Percentiles rank a stretch among this genome's conserved stretches.
phyloP scores from a whole-genome alignment of 106 monocot genomes.

The Acorus gramineus region DNA sequence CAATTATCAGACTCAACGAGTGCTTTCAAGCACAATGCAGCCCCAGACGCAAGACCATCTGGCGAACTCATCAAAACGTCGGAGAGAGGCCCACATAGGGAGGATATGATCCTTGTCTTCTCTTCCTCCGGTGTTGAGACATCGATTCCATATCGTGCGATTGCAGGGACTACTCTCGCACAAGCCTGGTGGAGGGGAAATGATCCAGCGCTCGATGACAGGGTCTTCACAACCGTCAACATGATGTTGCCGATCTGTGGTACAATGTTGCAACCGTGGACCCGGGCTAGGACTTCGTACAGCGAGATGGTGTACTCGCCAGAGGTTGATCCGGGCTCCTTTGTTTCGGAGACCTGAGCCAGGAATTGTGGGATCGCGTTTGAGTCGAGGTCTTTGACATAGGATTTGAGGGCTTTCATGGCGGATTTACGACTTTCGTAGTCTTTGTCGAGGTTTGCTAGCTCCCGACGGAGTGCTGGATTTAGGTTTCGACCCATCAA shows the following conservation, averaged over 20 bases:
- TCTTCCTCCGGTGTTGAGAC: slow-evolving; percentile 55
- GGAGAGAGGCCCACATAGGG: slow-evolving; percentile 69
- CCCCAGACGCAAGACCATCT: slow-evolving; percentile 66
- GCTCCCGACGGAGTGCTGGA: slow-evolving; percentile 58
- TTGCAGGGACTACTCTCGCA: slow-evolving; percentile 82
- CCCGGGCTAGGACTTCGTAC: slow-evolving; percentile 84
- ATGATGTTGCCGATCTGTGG: slow-evolving; percentile 90
- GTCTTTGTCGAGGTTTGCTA: slow-evolving; percentile 75
- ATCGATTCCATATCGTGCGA: slow-evolving; percentile 93
- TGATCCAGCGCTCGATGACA: slow-evolving; percentile 67
- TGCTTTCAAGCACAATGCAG: slow-evolving; percentile 72
- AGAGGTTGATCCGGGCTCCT: slow-evolving; percentile 32
- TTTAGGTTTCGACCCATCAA: slow-evolving; percentile 56
- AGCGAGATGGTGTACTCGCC: slow-evolving; percentile 89
- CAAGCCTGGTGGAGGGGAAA: slow-evolving; percentile 93
- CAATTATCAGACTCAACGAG: slow-evolving; percentile 80
- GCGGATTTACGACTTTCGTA: slow-evolving; percentile 72
- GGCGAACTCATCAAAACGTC: slow-evolving; percentile 52
- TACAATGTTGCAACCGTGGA: slow-evolving; percentile 82
- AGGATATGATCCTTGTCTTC: slow-evolving; percentile 56
- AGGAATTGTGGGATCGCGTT: slow-evolving; percentile 77
- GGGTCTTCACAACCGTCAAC: slow-evolving; percentile 62
- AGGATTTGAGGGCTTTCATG: slow-evolving; percentile 79
- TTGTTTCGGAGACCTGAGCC: slow-evolving; percentile 73
- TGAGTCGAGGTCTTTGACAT: slow-evolving; percentile 70